Evolutionary conservation across 2,329 filamentous ascomycete species (phyloP).

Genomic region (Tolypocladium capitatum): DNA sequence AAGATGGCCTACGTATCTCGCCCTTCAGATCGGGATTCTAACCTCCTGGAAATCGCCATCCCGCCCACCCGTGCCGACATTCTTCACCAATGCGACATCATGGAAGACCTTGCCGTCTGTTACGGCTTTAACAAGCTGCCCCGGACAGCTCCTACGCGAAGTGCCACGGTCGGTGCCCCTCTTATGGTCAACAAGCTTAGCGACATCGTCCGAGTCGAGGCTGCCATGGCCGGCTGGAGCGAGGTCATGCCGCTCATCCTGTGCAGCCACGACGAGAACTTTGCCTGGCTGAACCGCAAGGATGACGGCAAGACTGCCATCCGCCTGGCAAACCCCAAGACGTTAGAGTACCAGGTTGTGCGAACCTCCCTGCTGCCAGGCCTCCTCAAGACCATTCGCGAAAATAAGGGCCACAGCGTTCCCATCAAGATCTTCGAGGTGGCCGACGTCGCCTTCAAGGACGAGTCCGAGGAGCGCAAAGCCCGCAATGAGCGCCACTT

Average conservation of each 20-base stretch:
- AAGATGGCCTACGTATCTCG: constrained; percentile 82
- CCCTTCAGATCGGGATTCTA: constrained; percentile 55
- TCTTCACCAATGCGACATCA: constrained; percentile 92
- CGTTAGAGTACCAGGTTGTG: constrained; percentile 83
- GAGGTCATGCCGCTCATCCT: constrained; percentile 94
- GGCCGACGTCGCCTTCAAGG: constrained; percentile 85
- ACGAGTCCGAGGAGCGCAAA: constrained; percentile 66
- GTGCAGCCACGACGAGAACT: constrained; percentile 97
- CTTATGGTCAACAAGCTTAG: constrained; percentile 86
- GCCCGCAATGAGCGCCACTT: constrained; percentile 90
- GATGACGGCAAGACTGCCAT: constrained; percentile 77
- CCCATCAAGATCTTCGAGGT: constrained; percentile 91
- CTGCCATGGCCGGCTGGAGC: constrained; percentile 88
- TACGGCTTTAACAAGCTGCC: constrained; percentile 97
- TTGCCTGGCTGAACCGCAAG: constrained; percentile 80
- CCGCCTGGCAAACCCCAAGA: constrained; percentile 84
- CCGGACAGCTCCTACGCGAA: constrained; percentile 72
- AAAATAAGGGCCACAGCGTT: constrained; percentile 80
- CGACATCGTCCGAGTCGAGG: constrained; percentile 80
- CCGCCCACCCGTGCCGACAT: constrained; percentile 88
- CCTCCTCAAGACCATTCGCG: constrained; percentile 81
- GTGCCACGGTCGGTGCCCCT: constrained; percentile 73
- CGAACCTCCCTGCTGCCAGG: constrained; percentile 77
- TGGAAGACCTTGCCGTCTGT: constrained; percentile 94
- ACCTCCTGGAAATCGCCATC: constrained; percentile 68